Base-by-base conservation (phyloP, 306 rosid species). In the Castanospermum australe region DNA sequence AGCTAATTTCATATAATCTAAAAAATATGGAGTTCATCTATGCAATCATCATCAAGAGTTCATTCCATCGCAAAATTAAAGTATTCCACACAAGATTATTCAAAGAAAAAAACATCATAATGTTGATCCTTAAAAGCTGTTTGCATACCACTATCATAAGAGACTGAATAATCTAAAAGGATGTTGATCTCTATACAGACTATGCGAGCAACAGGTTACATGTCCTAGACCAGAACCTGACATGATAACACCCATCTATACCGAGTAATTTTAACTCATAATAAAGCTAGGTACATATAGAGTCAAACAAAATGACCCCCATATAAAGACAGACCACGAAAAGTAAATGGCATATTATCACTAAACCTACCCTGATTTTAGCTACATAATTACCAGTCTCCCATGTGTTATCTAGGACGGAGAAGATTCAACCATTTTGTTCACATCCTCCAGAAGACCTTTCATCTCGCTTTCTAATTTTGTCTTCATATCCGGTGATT, bases 401-500 rank as follows among this genome's bases (percentile, higher is more conserved):
- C 15, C 39, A 75, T 56, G 66, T 62, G 71, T 30, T 11, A 80
- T 68, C 88, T 80, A 84, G 15, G 85, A 77, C 4, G 84, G 81
- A 13, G 86, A 70, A 22, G 86, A 82, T 64, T 59, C 89, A 13
- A 68, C 86, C 92, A 87, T 85, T 50, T 83, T 74, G 85, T 79
- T 88, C 81, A 93, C 95, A 73, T 82, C 84, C 84, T 87, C 83
- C 87, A 91, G 52, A 51, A 93, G 91, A 39, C 82, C 85, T 38
- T 88, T 89, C 22, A 91, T 82, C 79, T 86, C 91, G 2, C 48
- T 63, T 80, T 83, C 83, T 25, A 93, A 5, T 41, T 76, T 86
- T 15, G 84, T 85, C 84, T 83, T 91, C 60, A 78, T 57, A 21
- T 70, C 83, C 15, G 82, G 76, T 0, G 83, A 81, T 42, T 86